Conservation (phyloP, 768 basidiomycete species). For the Lactifluus subvellereus region DNA sequence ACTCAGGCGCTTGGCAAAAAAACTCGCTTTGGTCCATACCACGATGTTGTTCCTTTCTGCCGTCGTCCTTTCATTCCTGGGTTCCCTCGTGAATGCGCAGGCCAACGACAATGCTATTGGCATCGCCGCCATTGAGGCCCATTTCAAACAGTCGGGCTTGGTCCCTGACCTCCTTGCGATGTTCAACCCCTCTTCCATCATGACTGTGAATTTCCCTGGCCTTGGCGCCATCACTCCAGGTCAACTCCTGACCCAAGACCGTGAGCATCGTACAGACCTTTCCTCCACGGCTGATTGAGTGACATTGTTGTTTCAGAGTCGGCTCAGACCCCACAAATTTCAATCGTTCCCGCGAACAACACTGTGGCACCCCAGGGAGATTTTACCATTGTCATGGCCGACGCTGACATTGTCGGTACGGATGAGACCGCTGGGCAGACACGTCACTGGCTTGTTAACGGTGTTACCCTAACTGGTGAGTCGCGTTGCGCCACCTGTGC, state of each 20-base stretch:
- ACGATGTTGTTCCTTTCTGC: constrained; percentile 12
- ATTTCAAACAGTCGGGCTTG: constrained; percentile 55
- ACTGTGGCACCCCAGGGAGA: constrained; percentile 41
- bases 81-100: constrained; percentile 44
- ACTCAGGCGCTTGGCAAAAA: neutral
- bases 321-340: constrained; percentile 47
- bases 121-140: constrained; percentile 58
- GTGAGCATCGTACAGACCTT: constrained; percentile 36
- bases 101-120: constrained; percentile 36
- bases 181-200: constrained; percentile 58
- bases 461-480: constrained; percentile 45
- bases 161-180: constrained; percentile 54
- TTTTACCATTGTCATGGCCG: constrained; percentile 71
- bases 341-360: constrained; percentile 45
- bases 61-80: constrained; percentile 35
- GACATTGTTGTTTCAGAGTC: constrained; percentile 43
- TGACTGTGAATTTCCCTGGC: constrained; percentile 47
- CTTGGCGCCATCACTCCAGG: constrained; percentile 51
- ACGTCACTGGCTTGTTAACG: constrained; percentile 79
- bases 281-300: neutral
- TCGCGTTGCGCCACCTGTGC: neutral
- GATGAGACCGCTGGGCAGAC: constrained; percentile 55
- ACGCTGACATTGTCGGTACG: constrained; percentile 63
- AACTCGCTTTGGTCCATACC: neutral
- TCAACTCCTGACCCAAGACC: constrained; percentile 48